Conservation (phyloP, 371 early-diverging fungal species). For the Actinomortierella ambigua region DNA sequence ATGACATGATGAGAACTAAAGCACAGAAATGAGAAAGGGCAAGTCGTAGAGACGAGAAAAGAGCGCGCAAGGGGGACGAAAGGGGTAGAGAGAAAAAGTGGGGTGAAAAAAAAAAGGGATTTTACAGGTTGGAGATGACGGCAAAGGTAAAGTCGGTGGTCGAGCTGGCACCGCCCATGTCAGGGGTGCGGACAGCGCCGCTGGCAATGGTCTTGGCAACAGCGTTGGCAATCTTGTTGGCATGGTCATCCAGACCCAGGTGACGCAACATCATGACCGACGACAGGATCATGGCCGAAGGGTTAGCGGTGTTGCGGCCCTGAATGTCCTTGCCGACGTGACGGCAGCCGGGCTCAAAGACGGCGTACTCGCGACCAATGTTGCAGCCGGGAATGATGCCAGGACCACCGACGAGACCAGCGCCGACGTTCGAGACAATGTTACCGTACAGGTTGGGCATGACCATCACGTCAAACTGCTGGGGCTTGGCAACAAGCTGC, state of each 20-base stretch:
- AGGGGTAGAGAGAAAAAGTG: too few species aligned
- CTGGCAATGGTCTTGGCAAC: constrained; percentile 72
- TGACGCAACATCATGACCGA: constrained; percentile 94
- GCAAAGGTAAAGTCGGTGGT: constrained; percentile 92
- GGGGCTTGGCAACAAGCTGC: constrained; percentile 96
- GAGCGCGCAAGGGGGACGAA: too few species aligned
- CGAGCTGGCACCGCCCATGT: constrained; percentile 76
- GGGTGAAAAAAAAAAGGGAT: not conserved
- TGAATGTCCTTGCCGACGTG: constrained; percentile 94
- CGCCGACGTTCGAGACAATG: constrained; percentile 96
- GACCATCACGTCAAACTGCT: constrained; percentile 98
- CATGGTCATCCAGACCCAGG: constrained; percentile 83
- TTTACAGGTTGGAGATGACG: constrained; percentile 69
- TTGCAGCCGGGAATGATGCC: constrained; percentile 95
- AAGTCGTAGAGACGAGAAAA: too few species aligned
- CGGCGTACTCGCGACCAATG: constrained; percentile 94
- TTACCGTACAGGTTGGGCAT: constrained; percentile 98
- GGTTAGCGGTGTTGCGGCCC: constrained; percentile 93
- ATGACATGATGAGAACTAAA: too few species aligned
- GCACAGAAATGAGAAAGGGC: too few species aligned
- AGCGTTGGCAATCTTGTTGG: constrained; percentile 84
- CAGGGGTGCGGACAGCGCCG: constrained; percentile 73
- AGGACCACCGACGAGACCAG: constrained; percentile 94
- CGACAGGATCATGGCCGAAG: constrained; percentile 88
- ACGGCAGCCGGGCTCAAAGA: constrained; percentile 97